Evolutionary conservation across 208 protist genomes (phyloP).

Genomic region (Endotrypanum monterogeii): DNA sequence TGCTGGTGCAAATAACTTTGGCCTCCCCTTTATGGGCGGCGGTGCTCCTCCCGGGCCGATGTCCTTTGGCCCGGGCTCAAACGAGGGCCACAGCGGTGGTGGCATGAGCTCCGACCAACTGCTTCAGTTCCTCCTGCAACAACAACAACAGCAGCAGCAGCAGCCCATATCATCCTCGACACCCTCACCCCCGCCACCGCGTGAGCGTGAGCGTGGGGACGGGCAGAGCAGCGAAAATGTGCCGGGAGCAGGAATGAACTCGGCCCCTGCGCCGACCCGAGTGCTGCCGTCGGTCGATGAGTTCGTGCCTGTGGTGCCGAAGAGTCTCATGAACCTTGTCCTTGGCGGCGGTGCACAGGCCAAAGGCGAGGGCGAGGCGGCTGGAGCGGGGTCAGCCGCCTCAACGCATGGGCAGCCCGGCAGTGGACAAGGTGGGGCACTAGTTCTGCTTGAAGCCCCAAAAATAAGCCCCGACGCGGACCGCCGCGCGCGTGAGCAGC

Average conservation of each 20-base stretch:
- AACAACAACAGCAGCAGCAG: conserved; percentile 29
- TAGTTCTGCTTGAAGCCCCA: conserved; percentile 63
- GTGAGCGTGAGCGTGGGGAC: background rate
- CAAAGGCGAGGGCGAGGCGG: conserved; percentile 4
- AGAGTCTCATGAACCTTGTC: conserved; percentile 35
- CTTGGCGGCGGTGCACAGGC: conserved; percentile 5
- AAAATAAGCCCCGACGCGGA: conserved; percentile 74
- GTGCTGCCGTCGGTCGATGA: conserved; percentile 70
- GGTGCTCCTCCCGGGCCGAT: conserved; percentile 3
- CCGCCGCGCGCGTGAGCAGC: conserved; percentile 62
- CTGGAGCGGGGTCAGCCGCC: background rate
- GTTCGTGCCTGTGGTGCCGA: conserved; percentile 60
- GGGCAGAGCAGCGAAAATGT: background rate
- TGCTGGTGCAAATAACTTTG: background rate
- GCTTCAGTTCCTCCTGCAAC: conserved; percentile 32
- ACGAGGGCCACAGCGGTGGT: conserved; percentile 5
- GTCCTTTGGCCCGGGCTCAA: conserved; percentile 6
- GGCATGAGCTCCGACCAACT: conserved; percentile 21
- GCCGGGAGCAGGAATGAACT: background rate
- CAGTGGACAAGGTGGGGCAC: conserved; percentile 11
- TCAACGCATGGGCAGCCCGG: background rate
- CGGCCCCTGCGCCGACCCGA: conserved; percentile 14
- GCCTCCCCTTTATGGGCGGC: background rate
- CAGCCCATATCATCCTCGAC: background rate
- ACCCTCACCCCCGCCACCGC: background rate